phyloP scores from a whole-genome alignment of 2,329 filamentous ascomycete genomes.

The Fusarium mexicanum region DNA sequence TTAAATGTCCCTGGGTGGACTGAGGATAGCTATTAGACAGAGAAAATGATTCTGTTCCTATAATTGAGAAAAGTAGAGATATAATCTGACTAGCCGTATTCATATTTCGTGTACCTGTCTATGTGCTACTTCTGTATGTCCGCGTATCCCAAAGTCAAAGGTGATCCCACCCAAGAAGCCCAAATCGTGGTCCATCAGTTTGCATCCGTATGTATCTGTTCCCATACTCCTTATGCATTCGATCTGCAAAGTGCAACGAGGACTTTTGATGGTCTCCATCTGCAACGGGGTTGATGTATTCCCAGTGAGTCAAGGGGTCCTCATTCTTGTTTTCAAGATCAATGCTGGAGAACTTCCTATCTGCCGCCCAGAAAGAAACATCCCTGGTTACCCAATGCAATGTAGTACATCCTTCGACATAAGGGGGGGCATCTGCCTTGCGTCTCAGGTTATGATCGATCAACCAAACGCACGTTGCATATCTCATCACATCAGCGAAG shows the following conservation, averaged over 20 bases:
- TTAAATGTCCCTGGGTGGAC: fast-evolving
- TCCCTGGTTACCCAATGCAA: too few species aligned
- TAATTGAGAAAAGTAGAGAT: fast-evolving
- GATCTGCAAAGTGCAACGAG: neutral
- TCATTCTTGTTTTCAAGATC: neutral
- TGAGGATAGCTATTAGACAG: too few species aligned
- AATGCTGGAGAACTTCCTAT: neutral
- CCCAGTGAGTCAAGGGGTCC: neutral
- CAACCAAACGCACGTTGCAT: neutral
- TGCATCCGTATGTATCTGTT: fast-evolving
- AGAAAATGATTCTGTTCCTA: too few species aligned
- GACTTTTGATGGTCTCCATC: neutral
- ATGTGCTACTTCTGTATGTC: too few species aligned
- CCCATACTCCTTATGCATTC: fast-evolving
- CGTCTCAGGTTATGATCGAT: neutral
- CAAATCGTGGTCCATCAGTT: fast-evolving
- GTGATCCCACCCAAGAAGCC: neutral
- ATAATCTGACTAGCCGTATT: too few species aligned
- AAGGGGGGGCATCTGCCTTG: neutral
- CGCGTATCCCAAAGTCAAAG: neutral
- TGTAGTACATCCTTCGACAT: too few species aligned
- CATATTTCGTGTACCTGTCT: too few species aligned
- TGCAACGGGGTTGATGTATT: neutral
- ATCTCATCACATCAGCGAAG: fast-evolving
- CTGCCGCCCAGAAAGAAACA: neutral